Base-by-base conservation (phyloP, 2,329 filamentous ascomycete species). In the Aspergillus sojae region DNA sequence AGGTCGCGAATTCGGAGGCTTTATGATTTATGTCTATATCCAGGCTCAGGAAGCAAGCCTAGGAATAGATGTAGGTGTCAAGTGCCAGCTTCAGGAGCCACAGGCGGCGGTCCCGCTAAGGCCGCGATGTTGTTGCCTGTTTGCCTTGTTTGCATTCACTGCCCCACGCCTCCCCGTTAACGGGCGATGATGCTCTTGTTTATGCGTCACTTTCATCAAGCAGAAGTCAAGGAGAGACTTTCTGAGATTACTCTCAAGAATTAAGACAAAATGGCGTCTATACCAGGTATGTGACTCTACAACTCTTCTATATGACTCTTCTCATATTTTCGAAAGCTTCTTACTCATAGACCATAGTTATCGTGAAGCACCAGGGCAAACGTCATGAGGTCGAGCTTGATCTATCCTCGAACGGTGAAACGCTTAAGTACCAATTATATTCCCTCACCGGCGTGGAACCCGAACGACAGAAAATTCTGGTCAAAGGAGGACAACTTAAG, bases 381-480 rank as follows among this genome's bases (percentile, higher is more conserved):
- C 94, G 94, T 78, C 91, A 98, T 83, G 89, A 98, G 75, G 87
- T 99, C 77, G 94, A 98, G 66, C 88, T 99, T 73, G 94, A 98
- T 77, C 86, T 91, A 50, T 84, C 87, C 30, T 90, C 92, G 53
- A 93, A 89, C 66, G 95, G 95, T 79, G 93, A 97, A 79, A 92
- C 91, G 62, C 93, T 99, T 84, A 99, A 98, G 79, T 92, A 91
- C 74, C 95, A 98, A 79, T 87, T 99, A 63, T 99, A 91, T 82
- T 97, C 94, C 67, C 84, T 99, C 61, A 99, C 95, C 54, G 93
- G 92, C 65, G 95, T 99, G 75, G 95, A 98, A 77, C 95, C 95
- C 68, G 92, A 96, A 67, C 91, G 94, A 66, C 96, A 99, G 80
- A 98, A 98, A 82, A 92, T 99, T 71, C 82, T 99, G 62, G 88